Conservation (phyloP, 2,329 filamentous ascomycete genomes). For the Dothistroma septosporum region DNA sequence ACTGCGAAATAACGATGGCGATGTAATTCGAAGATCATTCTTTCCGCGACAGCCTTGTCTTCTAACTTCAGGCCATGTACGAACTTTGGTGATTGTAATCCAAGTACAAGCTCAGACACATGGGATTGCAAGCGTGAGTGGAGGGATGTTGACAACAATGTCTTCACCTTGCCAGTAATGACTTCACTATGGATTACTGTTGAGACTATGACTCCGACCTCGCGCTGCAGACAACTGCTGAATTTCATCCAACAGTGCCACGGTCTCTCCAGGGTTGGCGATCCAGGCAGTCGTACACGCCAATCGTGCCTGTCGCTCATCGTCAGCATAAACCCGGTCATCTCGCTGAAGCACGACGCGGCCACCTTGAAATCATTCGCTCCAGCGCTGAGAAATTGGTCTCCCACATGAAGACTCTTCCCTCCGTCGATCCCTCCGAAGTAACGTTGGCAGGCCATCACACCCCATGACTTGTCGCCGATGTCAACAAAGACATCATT, state of each 20-base stretch:
- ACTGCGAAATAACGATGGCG: no score
- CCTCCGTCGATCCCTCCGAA: constrained; percentile 72
- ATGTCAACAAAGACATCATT: constrained; percentile 99
- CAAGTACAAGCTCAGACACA: no score
- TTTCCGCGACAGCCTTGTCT: no score
- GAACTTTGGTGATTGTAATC: no score
- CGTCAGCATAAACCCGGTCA: background rate
- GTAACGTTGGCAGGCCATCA: constrained; percentile 85
- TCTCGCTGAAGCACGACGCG: background rate
- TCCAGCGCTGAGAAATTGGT: constrained; percentile 92
- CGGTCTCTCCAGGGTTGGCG: constrained; percentile 85
- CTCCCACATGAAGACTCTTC: constrained; percentile 85
- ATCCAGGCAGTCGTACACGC: constrained; percentile 98
- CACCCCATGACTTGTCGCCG: constrained; percentile 95
- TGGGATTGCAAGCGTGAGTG: no score
- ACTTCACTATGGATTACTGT: background rate
- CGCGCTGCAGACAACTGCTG: constrained; percentile 27
- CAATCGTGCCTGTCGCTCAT: constrained; percentile 58
- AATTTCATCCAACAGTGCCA: constrained; percentile 82
- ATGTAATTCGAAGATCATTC: no score
- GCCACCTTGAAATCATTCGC: constrained; percentile 90
- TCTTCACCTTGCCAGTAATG: background rate
- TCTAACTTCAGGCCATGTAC: no score
- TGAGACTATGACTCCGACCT: constrained; percentile 4
- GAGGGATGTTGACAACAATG: no score